Evolutionary conservation across 1,139 yeast genomes (phyloP).

Genomic region (Taphrina deformans): DNA sequence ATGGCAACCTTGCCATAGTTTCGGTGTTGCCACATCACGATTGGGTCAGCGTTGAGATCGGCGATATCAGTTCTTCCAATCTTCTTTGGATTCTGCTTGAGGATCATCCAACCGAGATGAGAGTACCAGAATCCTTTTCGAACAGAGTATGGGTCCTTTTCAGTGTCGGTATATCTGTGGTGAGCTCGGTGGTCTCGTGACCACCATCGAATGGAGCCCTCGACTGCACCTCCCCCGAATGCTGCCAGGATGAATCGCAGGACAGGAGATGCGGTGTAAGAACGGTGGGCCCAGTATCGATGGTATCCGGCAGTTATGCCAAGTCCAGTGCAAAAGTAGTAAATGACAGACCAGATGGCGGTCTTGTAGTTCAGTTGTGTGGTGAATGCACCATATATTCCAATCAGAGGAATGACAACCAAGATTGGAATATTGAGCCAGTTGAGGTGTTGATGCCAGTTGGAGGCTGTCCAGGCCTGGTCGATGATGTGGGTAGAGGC

Average conservation of each 20-base stretch:
- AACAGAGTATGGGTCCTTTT: conserved; percentile 96
- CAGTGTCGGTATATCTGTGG: conserved; percentile 95
- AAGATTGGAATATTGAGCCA: conserved; percentile 90
- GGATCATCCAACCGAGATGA: conserved; percentile 97
- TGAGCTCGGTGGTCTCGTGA: conserved; percentile 95
- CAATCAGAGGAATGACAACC: conserved; percentile 65
- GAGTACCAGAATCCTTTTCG: conserved; percentile 93
- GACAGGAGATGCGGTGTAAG: conserved; percentile 75
- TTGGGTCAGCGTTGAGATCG: conserved; percentile 85
- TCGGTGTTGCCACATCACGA: conserved; percentile 89
- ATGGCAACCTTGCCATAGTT: conserved; percentile 74
- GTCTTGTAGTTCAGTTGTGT: conserved; percentile 66
- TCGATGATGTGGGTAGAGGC: conserved; percentile 64
- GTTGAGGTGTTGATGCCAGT: conserved; percentile 86
- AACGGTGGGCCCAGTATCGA: conserved; percentile 82
- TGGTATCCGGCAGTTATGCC: conserved; percentile 97
- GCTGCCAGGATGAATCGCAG: conserved; percentile 71
- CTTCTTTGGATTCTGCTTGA: conserved; percentile 88
- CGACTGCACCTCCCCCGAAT: conserved; percentile 92
- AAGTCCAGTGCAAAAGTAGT: conserved; percentile 73
- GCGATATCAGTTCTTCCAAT: conserved; percentile 96
- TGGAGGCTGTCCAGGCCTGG: conserved; percentile 79
- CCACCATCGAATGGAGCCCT: conserved; percentile 99
- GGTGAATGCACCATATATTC: conserved; percentile 56
- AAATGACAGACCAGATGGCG: conserved; percentile 56